Evolutionary conservation across 805 yeast species (phyloP), one percentile per base, ranked within the genome.

Genomic region (Wickerhamomyces strasburgensis): DNA sequence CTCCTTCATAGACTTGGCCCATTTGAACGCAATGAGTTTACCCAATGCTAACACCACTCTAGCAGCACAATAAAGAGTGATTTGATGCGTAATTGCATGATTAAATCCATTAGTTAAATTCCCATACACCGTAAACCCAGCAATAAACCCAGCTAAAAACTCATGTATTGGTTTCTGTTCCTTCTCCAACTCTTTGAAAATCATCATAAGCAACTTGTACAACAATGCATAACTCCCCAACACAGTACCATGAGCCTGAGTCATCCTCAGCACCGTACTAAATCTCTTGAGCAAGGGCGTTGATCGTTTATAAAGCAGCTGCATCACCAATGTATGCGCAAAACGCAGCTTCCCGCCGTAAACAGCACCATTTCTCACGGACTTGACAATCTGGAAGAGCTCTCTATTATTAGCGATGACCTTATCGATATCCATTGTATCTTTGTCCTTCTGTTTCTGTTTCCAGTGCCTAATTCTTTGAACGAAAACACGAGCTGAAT

Each of bases 41-140:
- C 82, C 80, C 4, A 71, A 34, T 0, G 84, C 90, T 29, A 84
- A 52, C 34, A 75, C 52, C 5, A 81, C 85, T 29, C 94, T 65
- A 3, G 86, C 76, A 38, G 80, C 72, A 43, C 86, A 80, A 51
- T 84, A 84, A 34, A 84, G 66, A 2, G 88, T 84, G 46, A 84
- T 73, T 57, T 83, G 89, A 44, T 77, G 81, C n/a, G 84, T 68
- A 19, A 82, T 78, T 4, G 65, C 71, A 14, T 55, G 62, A 43
- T 57, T 56, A 44, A 73, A 70, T 8, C 39, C 24, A 3, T 42
- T 33, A 3, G 52, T 51, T 26, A 45, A 43, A 26, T 66, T 61
- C 1, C 73, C 72, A 42, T 65, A 68, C 13, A 68, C 69, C 10
- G 61, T 11, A 30, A 52, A 58, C 3, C 71, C 73, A 6, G 68